Conservation (phyloP, 2,329 filamentous ascomycete species). For the Mariannaea elegans region DNA sequence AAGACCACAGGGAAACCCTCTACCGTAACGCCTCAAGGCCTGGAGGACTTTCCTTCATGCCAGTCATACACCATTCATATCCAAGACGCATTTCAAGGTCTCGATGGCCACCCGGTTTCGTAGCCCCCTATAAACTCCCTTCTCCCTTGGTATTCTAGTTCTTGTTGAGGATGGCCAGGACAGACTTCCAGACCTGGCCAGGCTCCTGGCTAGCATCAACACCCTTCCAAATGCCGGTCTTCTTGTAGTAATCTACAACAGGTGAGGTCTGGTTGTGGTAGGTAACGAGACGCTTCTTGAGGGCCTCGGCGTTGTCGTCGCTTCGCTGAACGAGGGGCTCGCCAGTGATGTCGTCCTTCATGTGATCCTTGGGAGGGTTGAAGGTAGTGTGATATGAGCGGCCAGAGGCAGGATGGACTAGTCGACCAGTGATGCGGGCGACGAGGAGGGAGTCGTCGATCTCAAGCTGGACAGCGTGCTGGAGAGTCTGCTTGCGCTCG, state of each 20-base stretch:
- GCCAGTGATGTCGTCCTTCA: slow-evolving; percentile 97
- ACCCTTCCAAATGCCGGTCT: slow-evolving; percentile 95
- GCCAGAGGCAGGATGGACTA: slow-evolving; percentile 94
- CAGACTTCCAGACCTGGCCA: slow-evolving; percentile 92
- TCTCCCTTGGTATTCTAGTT: background rate
- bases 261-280: slow-evolving; percentile 95
- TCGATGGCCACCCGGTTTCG: background rate
- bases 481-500: slow-evolving; percentile 81
- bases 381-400: slow-evolving; percentile 98
- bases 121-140: background rate
- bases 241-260: slow-evolving; percentile 96
- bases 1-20: slow-evolving; percentile 39
- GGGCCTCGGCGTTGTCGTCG: slow-evolving; percentile 94
- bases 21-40: slow-evolving; percentile 41
- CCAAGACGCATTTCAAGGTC: slow-evolving; percentile 32
- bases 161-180: slow-evolving; percentile 82
- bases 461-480: slow-evolving; percentile 95
- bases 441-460: slow-evolving; percentile 96
- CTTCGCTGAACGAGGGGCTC: slow-evolving; percentile 96
- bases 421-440: slow-evolving; percentile 92
- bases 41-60: slow-evolving; percentile 28
- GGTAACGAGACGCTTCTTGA: slow-evolving; percentile 92
- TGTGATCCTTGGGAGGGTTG: slow-evolving; percentile 92
- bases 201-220: slow-evolving; percentile 97
- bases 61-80: slow-evolving; percentile 39